Base-by-base conservation (phyloP, 2,329 filamentous ascomycete species). In the Aspergillus hiratsukae region DNA sequence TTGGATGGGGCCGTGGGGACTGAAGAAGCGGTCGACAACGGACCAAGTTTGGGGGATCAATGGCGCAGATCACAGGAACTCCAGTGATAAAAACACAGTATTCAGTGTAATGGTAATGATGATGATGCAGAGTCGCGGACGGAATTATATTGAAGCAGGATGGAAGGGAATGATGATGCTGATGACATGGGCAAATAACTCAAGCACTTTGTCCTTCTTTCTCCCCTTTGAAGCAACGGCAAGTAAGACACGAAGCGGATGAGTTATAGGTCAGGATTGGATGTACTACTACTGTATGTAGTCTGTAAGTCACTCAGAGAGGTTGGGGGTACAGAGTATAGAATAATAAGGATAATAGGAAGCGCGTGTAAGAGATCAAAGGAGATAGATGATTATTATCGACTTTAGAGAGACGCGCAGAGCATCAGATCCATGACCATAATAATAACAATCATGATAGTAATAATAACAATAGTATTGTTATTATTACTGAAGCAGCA, bases 1-100 rank as follows among this genome's bases (percentile, higher is more conserved):
- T 63, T 55, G 56, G 53, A 55, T 56, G 60, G 61, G 60, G 60
- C 56, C 66, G 66, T 67, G 66, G 66, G 62, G 65, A 66, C 61
- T 52, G 56, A 61, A 65, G 58, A 66, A 63, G 64, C 64, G 65
- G 61, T 64, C 60, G 64, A 62, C 58, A 50, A 63, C 52, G 60
- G 63, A 58, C 55, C 54, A 51, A 58, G 45, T 58, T 59, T 58
- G 53, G 54, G 56, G 55, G 28, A 51, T 52, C 52, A 61, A 58
- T 54, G 60, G 46, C 62, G 62, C 59, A 61, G 63, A 66, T 66
- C 64, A 53, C 53, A 64, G 55, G 28, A 45, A 23, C 21, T 46
- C 19, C 3, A 21, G 10, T 46, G 43, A 23, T 46, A 23, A 43
- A 43, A 43, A 43, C 21, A 51, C n/a, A 40, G 37, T n/a, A 53